phyloP scores from a whole-genome alignment of 2,329 filamentous ascomycete genomes.

The Colletotrichum magnum region DNA sequence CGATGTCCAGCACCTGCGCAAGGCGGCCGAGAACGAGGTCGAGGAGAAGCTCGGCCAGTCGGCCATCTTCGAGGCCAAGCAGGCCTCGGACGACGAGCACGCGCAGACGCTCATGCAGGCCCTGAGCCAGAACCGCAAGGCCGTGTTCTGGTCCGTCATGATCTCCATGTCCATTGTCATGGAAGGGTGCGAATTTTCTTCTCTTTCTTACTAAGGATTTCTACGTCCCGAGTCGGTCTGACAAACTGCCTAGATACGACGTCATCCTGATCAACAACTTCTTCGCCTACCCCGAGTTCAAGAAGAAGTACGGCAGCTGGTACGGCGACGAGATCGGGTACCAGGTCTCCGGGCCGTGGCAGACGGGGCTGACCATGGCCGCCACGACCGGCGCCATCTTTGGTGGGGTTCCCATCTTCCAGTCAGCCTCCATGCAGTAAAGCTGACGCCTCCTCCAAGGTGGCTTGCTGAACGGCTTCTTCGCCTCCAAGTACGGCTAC shows the following conservation, averaged over 20 bases:
- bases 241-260: slow-evolving; percentile 13
- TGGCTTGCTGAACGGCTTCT: slow-evolving; percentile 57
- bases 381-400: slow-evolving; percentile 54
- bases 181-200: slow-evolving; percentile 56
- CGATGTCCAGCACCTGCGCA: slow-evolving; percentile 32
- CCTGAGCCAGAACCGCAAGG: slow-evolving; percentile 50
- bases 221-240: no score
- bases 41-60: slow-evolving; percentile 34
- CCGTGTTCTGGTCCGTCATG: slow-evolving; percentile 54
- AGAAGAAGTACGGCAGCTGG: slow-evolving; percentile 56
- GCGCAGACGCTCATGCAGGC: slow-evolving; percentile 47
- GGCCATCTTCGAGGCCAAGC: slow-evolving; percentile 37
- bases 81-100: slow-evolving; percentile 44
- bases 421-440: slow-evolving; percentile 48
- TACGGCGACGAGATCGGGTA: slow-evolving; percentile 53
- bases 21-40: slow-evolving; percentile 34
- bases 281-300: slow-evolving; percentile 58
- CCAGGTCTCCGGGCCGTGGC: slow-evolving; percentile 66
- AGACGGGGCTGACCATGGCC: slow-evolving; percentile 64
- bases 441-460: slow-evolving; percentile 40
- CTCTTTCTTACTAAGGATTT: background rate
- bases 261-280: slow-evolving; percentile 56
- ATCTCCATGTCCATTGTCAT: slow-evolving; percentile 63
- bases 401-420: slow-evolving; percentile 45
- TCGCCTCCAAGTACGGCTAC: slow-evolving; percentile 59